Evolutionary conservation across 169 alveolate species (phyloP).

Genomic region (Sarcocystis neurona): DNA sequence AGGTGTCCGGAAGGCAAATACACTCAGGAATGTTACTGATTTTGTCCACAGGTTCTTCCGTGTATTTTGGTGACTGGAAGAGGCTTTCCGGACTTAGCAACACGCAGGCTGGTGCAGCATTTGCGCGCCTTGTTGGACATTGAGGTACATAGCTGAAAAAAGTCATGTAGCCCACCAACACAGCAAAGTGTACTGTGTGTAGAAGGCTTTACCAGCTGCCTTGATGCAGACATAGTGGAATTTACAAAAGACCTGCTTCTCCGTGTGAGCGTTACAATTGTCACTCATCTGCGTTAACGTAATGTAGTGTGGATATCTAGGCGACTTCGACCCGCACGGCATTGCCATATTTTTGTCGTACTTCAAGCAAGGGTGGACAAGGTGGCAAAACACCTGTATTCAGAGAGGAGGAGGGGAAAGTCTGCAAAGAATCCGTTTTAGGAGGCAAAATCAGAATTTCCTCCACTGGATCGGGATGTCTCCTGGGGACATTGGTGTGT

Average conservation of each 20-base stretch:
- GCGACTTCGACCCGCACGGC: conserved; percentile 67
- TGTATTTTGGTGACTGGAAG: conserved; percentile 56
- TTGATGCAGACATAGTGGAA: background rate
- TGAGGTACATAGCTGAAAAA: background rate
- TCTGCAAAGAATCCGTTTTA: too few relatives aligned
- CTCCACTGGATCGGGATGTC: conserved; percentile 60
- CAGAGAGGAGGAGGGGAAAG: conserved; percentile 6
- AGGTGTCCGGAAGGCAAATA: background rate
- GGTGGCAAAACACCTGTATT: too few relatives aligned
- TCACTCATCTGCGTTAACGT: too few relatives aligned
- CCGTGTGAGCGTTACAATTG: too few relatives aligned
- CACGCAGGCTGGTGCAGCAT: conserved; percentile 26
- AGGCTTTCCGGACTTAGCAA: conserved; percentile 61
- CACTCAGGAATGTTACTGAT: too few relatives aligned
- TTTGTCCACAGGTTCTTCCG: conserved; percentile 32
- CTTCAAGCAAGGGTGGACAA: background rate
- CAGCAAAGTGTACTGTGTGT: background rate
- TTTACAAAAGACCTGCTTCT: background rate
- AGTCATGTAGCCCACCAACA: background rate
- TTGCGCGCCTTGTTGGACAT: conserved; percentile 11
- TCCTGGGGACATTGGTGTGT: background rate
- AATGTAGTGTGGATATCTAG: conserved; percentile 45
- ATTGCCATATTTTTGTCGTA: conserved; percentile 40
- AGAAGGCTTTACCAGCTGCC: background rate
- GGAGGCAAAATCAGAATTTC: too few relatives aligned